These are phyloP conservation scores for Backusella tuberculispora DNA, from an alignment of 192 early-diverging fungal species.

Conservation along the genomic window DNA sequence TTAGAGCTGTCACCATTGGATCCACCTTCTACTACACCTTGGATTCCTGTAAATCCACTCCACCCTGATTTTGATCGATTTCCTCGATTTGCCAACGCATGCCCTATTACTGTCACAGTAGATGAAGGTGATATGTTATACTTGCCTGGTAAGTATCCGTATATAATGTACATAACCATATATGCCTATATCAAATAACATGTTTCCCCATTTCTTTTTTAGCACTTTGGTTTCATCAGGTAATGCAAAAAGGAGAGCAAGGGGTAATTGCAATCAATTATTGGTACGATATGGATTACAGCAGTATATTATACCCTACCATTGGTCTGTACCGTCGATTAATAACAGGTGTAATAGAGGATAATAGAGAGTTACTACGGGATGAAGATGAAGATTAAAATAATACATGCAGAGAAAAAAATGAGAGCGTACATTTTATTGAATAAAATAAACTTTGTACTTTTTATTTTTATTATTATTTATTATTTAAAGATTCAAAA, in stretches of 20 bases:
- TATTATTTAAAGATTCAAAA: conserved; percentile 33
- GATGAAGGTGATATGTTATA: conserved; percentile 57
- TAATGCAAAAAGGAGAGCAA: conserved; percentile 49
- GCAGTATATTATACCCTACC: conserved; percentile 29
- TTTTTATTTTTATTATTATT: neutral
- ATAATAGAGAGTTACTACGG: neutral
- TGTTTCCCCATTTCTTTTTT: neutral
- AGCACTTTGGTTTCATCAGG: conserved; percentile 62
- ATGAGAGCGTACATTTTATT: neutral
- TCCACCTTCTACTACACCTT: conserved; percentile 39
- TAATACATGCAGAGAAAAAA: neutral
- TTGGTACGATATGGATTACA: conserved; percentile 58
- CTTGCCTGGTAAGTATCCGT: conserved; percentile 43
- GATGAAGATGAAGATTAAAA: conserved; percentile 9
- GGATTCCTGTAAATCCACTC: conserved; percentile 52
- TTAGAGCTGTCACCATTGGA: conserved; percentile 40
- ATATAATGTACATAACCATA: neutral
- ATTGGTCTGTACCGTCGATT: conserved; percentile 34
- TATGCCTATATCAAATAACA: neutral
- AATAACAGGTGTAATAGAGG: conserved; percentile 26
- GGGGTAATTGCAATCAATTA: conserved; percentile 60
- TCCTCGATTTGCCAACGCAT: conserved; percentile 46
- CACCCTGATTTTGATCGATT: conserved; percentile 43
- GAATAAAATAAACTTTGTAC: conserved; percentile 1
- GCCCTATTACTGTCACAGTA: conserved; percentile 46